Conservation (phyloP, 2,329 filamentous ascomycete genomes). For the Chrysoporthe cubensis region DNA sequence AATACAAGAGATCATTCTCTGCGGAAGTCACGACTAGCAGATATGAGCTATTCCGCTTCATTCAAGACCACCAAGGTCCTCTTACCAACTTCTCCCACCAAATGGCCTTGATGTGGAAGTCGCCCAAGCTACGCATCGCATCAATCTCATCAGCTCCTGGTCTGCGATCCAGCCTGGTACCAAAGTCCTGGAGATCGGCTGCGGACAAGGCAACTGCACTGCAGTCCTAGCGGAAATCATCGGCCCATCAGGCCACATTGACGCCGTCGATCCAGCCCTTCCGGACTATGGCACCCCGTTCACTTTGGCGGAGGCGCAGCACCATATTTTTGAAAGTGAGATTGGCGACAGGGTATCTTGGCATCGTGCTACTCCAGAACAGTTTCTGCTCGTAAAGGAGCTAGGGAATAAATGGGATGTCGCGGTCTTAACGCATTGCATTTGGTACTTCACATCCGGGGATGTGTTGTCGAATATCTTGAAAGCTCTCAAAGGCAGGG, state of each 20-base stretch:
- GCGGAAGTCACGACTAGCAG: neutral
- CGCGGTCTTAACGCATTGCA: constrained; percentile 53
- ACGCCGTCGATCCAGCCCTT: constrained; percentile 56
- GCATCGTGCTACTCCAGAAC: constrained; percentile 42
- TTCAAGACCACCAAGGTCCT: constrained; percentile 20
- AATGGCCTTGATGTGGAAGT: constrained; percentile 13
- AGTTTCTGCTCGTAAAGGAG: constrained; percentile 39
- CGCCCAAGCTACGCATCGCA: constrained; percentile 39
- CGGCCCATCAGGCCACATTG: constrained; percentile 48
- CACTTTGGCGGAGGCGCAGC: constrained; percentile 54
- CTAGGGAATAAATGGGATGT: constrained; percentile 43
- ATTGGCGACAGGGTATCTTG: constrained; percentile 50
- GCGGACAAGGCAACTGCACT: constrained; percentile 63
- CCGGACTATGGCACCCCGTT: constrained; percentile 54
- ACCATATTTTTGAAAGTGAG: constrained; percentile 43
- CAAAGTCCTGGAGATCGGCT: constrained; percentile 60
- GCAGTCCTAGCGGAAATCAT: constrained; percentile 54
- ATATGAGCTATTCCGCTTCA: neutral
- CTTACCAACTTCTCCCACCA: constrained; percentile 15
- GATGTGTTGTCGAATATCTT: constrained; percentile 43
- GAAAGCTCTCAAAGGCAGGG: constrained; percentile 39
- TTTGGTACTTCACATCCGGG: constrained; percentile 57
- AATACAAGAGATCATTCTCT: no score
- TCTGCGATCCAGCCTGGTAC: constrained; percentile 41
- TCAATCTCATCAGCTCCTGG: constrained; percentile 42